A percentile compares a stretch with the other conserved stretches of the same genome.
Evolutionary conservation across 2,329 filamentous ascomycete species (phyloP).

Genomic region (Plectosphaerella cucumerina): DNA sequence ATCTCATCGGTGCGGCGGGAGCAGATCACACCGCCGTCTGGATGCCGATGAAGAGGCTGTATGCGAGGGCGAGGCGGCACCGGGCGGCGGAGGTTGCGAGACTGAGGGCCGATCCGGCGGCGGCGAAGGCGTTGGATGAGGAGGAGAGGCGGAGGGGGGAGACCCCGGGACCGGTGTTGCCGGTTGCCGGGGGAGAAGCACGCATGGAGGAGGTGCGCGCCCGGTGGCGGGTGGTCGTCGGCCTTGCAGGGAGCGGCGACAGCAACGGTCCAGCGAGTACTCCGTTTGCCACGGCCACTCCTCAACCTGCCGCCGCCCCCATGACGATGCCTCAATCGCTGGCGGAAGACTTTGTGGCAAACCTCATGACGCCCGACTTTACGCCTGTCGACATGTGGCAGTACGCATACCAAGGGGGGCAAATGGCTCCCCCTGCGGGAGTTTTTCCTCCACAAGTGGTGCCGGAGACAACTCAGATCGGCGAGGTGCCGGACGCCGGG

Average conservation of each 20-base stretch:
- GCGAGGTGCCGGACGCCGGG: no score
- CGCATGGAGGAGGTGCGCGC: slow-evolving; percentile 41
- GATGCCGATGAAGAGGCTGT: slow-evolving; percentile 50
- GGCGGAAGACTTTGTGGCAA: no score
- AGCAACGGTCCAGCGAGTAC: no score
- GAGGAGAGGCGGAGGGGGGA: slow-evolving; percentile 40
- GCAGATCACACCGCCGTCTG: slow-evolving; percentile 45
- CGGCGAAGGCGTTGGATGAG: slow-evolving; percentile 43
- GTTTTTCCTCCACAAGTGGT: no score
- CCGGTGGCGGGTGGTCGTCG: slow-evolving; percentile 47
- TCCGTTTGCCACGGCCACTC: no score
- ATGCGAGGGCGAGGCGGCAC: slow-evolving; percentile 46
- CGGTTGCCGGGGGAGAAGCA: slow-evolving; percentile 41
- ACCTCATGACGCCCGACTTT: slow-evolving; percentile 8
- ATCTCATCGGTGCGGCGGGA: slow-evolving; percentile 38
- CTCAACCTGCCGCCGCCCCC: no score
- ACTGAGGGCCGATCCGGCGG: slow-evolving; percentile 42
- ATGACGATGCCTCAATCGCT: no score
- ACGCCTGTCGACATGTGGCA: slow-evolving; percentile 10
- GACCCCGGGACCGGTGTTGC: slow-evolving; percentile 39
- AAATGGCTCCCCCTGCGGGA: no score
- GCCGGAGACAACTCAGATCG: no score
- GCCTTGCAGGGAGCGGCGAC: no score
- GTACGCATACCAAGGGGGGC: slow-evolving; percentile 6
- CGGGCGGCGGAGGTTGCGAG: slow-evolving; percentile 46